A percentile compares a stretch with the other conserved stretches of the same genome.
phyloP scores from a whole-genome alignment of 257 asterid genomes.

The Salvia splendens region DNA sequence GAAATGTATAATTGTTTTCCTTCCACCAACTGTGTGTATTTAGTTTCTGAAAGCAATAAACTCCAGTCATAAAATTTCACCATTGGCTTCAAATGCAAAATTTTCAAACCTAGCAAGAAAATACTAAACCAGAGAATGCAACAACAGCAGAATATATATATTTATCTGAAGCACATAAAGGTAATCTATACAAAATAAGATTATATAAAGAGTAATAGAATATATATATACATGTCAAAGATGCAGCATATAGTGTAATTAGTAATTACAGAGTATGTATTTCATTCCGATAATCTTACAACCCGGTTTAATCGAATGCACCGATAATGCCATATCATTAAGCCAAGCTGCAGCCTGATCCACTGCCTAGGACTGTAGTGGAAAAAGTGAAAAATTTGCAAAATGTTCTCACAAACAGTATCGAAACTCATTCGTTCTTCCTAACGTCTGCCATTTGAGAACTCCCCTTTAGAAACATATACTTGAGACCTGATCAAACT shows the following conservation, averaged over 20 bases:
- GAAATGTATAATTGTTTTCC: too few relatives aligned
- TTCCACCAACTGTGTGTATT: background rate
- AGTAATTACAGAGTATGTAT: slow-evolving; percentile 36
- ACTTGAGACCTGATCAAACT: slow-evolving; percentile 63
- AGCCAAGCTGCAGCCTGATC: slow-evolving; percentile 25
- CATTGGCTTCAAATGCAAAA: slow-evolving; percentile 55
- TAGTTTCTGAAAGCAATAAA: slow-evolving; percentile 23
- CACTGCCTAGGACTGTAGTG: slow-evolving; percentile 34
- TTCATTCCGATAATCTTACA: slow-evolving; percentile 25
- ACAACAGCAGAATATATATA: background rate
- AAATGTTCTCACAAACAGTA: slow-evolving; percentile 20
- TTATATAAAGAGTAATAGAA: slow-evolving; percentile 4
- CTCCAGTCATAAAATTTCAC: slow-evolving; percentile 28
- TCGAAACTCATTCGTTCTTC: slow-evolving; percentile 15
- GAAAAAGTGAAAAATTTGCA: slow-evolving; percentile 10
- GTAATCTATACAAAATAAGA: background rate
- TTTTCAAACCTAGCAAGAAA: slow-evolving; percentile 59
- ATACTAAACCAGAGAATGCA: slow-evolving; percentile 21
- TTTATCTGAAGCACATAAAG: background rate
- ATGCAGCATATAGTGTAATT: slow-evolving; percentile 33
- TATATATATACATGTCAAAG: slow-evolving; percentile 29
- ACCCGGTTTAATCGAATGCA: slow-evolving; percentile 21
- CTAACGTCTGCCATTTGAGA: slow-evolving; percentile 30
- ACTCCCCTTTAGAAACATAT: slow-evolving; percentile 49
- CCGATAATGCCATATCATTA: slow-evolving; percentile 11